Base-by-base conservation (phyloP, 2,329 filamentous ascomycete species). In the Aureobasidium sp. region DNA sequence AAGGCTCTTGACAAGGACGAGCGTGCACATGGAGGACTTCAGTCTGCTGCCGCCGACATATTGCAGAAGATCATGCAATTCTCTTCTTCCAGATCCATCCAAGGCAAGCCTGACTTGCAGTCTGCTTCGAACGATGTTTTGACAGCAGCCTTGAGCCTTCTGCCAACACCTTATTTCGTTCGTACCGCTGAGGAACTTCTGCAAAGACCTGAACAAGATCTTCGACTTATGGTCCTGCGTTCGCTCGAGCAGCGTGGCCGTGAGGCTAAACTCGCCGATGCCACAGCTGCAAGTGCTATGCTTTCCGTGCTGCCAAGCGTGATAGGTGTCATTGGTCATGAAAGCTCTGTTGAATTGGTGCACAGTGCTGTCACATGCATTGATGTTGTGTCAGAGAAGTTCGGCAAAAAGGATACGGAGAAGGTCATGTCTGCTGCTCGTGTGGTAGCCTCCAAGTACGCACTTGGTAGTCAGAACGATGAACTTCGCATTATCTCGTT, bases 361-460 rank as follows among this genome's bases (percentile, higher is more conserved):
- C 87, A 91, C 68, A 91, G 90, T 11, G 90, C 92, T 1, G 86
- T 99, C 64, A 86, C 86, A 39, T 97, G 93, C 68, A 87, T 97
- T 48, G 92, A 97, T 75, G 90, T 90, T 73, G 95, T 99, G 65
- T 85, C 90, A 2, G 92, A 97, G 75, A 93, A 93, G 73, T 97
- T 96, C 72, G 95, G 94, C 67, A 95, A 94, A 79, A 95, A 92
- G 73, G 90, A 96, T 69, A 81, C 88, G 1, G 85, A 88, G 66
- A 86, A 85, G 48, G 88, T 96, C 48, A 81, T 88, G 30, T 83
- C 83, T 5, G 88, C 91, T 5, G 90, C 91, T 5, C 80, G 85
- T 63, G 88, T 87, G 1, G 88, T 99, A 68, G 86, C 89, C 41
- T 86, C 91, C 45, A 78, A 85, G 60, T 80, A 88, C 65, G 93